Conservation (phyloP, 768 basidiomycete species). For the Termitomyces sp. region DNA sequence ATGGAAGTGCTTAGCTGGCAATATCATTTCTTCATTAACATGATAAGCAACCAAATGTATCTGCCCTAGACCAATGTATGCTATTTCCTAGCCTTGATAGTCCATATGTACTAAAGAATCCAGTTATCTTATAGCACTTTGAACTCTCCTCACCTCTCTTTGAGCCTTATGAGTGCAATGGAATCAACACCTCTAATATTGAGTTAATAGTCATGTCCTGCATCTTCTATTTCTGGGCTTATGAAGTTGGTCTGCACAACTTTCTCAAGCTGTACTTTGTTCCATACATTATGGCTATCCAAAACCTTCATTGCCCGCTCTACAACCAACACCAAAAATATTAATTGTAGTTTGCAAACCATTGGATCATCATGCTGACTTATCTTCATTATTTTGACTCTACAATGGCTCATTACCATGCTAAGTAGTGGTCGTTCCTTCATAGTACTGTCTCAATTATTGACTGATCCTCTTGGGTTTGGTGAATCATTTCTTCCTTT, state of each 20-base stretch:
- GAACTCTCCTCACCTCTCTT: slow-evolving; percentile 46
- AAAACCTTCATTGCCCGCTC: neutral
- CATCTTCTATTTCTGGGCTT: slow-evolving; percentile 35
- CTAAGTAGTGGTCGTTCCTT: slow-evolving; percentile 50
- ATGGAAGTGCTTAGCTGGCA: slow-evolving; percentile 54
- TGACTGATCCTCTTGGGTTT: slow-evolving; percentile 56
- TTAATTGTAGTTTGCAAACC: slow-evolving; percentile 36
- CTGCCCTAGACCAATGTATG: slow-evolving; percentile 40
- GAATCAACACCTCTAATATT: slow-evolving; percentile 46
- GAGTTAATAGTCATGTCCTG: slow-evolving; percentile 40
- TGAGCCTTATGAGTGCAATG: slow-evolving; percentile 41
- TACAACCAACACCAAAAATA: neutral
- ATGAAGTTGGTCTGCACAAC: slow-evolving; percentile 32
- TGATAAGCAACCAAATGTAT: slow-evolving; percentile 44
- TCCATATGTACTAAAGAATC: neutral
- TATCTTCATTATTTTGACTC: slow-evolving; percentile 62
- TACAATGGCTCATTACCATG: slow-evolving; percentile 51
- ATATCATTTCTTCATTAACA: slow-evolving; percentile 45
- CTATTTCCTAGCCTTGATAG: neutral
- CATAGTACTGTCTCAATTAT: slow-evolving; percentile 56
- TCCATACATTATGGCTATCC: slow-evolving; percentile 40
- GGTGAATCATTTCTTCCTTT: slow-evolving; percentile 59
- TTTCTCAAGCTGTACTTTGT: slow-evolving; percentile 45
- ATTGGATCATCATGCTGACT: slow-evolving; percentile 62
- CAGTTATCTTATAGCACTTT: slow-evolving; percentile 36